Percentiles rank a stretch among this genome's conserved stretches.
Conservation (phyloP, 2,329 filamentous ascomycete species). For the Cladosporium phlei region DNA sequence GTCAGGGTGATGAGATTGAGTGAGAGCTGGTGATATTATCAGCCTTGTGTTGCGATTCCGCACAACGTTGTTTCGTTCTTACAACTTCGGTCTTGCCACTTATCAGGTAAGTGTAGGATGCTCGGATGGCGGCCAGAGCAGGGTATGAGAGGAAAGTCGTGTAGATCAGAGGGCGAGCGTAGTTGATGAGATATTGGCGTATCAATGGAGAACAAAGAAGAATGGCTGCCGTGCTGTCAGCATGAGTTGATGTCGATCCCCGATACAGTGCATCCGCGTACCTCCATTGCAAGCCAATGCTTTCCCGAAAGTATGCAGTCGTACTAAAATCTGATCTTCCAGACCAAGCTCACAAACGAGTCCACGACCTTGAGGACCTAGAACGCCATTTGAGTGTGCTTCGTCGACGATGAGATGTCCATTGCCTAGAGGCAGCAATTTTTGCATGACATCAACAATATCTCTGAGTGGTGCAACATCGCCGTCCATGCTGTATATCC, state of each 20-base stretch:
- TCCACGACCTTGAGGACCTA: conserved; percentile 54
- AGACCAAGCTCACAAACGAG: conserved; percentile 55
- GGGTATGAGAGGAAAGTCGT: conserved; percentile 65
- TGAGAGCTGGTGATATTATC: conserved; percentile 30
- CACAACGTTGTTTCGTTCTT: conserved; percentile 11
- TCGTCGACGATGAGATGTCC: conserved; percentile 63
- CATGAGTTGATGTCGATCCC: neutral
- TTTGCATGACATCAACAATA: conserved; percentile 56
- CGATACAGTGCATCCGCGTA: conserved; percentile 35
- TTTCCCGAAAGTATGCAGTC: conserved; percentile 64
- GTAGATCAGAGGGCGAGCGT: conserved; percentile 70
- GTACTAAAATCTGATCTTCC: conserved; percentile 52
- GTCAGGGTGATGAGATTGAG: conserved; percentile 47
- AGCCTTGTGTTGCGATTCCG: neutral
- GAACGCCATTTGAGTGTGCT: conserved; percentile 61
- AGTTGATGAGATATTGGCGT: conserved; percentile 66
- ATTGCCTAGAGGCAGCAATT: conserved; percentile 53
- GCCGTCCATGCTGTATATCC: conserved; percentile 79
- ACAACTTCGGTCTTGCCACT: conserved; percentile 43
- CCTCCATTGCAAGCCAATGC: conserved; percentile 65
- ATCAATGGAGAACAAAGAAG: conserved; percentile 58
- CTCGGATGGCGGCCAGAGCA: conserved; percentile 54
- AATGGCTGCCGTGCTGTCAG: conserved; percentile 42
- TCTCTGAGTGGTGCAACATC: conserved; percentile 61
- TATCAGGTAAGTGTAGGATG: conserved; percentile 54